Conservation (phyloP, 306 rosid species). For the Cicer bijugum region DNA sequence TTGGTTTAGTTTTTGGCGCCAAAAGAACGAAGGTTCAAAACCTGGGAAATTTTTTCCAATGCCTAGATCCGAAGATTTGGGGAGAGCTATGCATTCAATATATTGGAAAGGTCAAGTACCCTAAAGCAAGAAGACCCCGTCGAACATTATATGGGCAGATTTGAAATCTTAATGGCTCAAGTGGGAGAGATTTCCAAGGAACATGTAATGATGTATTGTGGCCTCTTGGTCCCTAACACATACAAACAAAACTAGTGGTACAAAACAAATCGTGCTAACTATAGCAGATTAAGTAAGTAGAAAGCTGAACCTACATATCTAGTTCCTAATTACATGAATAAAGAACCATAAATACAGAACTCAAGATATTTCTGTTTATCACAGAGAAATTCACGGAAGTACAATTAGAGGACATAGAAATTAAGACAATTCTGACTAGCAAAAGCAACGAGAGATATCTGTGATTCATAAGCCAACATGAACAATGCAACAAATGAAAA, state of each 20-base stretch:
- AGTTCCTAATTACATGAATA: conserved; percentile 13
- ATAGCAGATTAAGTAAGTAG: conserved; percentile 22
- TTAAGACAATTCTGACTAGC: conserved; percentile 29
- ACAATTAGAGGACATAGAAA: neutral
- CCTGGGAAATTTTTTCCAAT: neutral
- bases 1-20: neutral
- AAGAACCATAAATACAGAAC: conserved; percentile 22
- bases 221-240: neutral
- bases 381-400: conserved; percentile 12
- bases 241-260: conserved; percentile 16
- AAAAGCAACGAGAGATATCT: conserved; percentile 15
- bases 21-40: neutral
- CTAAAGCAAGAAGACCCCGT: neutral
- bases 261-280: conserved; percentile 11
- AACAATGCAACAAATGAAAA: conserved; percentile 46
- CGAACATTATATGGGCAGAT: neutral
- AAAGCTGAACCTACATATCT: conserved; percentile 32
- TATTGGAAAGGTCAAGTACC: neutral
- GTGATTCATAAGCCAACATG: conserved; percentile 29
- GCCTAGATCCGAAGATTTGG: neutral
- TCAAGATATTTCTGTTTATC: conserved; percentile 36
- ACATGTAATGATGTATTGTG: neutral
- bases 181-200: neutral
- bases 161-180: neutral
- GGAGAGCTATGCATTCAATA: neutral